Evolutionary conservation across 352 stramenopile genomes (phyloP).

Genomic region (Phytophthora boehmeriae): DNA sequence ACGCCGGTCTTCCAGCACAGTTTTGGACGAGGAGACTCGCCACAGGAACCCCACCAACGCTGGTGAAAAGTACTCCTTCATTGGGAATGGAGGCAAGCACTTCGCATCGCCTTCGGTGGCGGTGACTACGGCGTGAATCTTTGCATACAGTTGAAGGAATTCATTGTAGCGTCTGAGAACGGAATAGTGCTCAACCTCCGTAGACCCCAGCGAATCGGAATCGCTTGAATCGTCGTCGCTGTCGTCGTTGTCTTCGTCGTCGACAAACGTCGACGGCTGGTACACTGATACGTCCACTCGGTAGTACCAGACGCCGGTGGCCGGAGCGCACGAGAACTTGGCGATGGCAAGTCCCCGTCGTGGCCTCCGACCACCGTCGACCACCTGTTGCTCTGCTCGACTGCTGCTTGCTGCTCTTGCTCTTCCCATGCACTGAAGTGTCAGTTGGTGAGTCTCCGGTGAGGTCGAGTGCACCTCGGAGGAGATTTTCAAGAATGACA

Average conservation of each 20-base stretch:
- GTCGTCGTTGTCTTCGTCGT: slow-evolving; percentile 16
- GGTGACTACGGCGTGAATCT: slow-evolving; percentile 34
- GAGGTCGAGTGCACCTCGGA: not conserved
- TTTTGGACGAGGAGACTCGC: slow-evolving; percentile 46
- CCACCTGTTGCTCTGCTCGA: slow-evolving; percentile 14
- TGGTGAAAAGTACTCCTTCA: slow-evolving; percentile 60
- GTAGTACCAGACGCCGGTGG: slow-evolving; percentile 72
- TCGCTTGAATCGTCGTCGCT: slow-evolving; percentile 24
- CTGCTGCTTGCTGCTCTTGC: slow-evolving; percentile 17
- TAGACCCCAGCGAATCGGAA: slow-evolving; percentile 8
- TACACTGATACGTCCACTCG: slow-evolving; percentile 61
- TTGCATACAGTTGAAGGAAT: slow-evolving; percentile 61
- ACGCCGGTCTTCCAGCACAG: slow-evolving; percentile 59
- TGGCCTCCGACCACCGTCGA: slow-evolving; percentile 12
- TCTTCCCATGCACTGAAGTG: slow-evolving; percentile 18
- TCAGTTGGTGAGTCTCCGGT: not conserved
- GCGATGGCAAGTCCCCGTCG: slow-evolving; percentile 50
- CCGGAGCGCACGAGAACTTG: slow-evolving; percentile 48
- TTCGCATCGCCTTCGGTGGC: slow-evolving; percentile 16
- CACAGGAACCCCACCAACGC: slow-evolving; percentile 54
- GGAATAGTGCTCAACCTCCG: slow-evolving; percentile 58
- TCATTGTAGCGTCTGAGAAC: slow-evolving; percentile 73
- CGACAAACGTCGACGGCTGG: slow-evolving; percentile 21
- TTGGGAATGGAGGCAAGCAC: slow-evolving; percentile 50
- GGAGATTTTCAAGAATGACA: slow-evolving; percentile 20